A percentile compares a stretch with the other conserved stretches of the same genome.
Conservation (phyloP, 768 basidiomycete genomes). For the Cyathus striatus region DNA sequence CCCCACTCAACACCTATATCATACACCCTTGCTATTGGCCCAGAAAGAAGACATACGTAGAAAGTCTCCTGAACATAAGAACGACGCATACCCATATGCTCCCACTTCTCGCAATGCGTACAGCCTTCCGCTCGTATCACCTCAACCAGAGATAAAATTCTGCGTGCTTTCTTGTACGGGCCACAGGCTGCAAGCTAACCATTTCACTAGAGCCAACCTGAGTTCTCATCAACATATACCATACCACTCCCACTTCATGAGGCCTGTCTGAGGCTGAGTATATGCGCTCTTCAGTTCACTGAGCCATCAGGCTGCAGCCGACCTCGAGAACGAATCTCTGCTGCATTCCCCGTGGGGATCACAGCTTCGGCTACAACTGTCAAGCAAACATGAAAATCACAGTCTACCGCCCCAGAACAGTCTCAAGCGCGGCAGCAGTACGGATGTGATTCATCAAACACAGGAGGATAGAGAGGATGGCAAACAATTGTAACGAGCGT, state of each 20-base stretch:
- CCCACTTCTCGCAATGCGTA: slow-evolving; percentile 19
- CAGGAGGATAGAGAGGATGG: slow-evolving; percentile 4
- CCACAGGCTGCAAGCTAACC: slow-evolving; percentile 18
- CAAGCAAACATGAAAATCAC: slow-evolving; percentile 19
- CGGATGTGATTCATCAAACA: slow-evolving; percentile 9
- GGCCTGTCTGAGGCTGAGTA: no score
- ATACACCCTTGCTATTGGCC: no score
- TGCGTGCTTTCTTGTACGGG: slow-evolving; percentile 26
- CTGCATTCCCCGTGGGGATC: slow-evolving; percentile 38
- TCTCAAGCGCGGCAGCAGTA: neutral
- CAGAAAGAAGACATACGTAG: no score
- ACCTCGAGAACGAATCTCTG: slow-evolving; percentile 58
- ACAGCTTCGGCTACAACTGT: slow-evolving; percentile 27
- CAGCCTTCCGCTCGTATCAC: slow-evolving; percentile 25
- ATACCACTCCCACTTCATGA: no score
- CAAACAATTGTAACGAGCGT: slow-evolving; percentile 7
- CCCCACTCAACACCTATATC: slow-evolving; percentile 10
- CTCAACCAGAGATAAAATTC: slow-evolving; percentile 11
- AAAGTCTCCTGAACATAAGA: slow-evolving; percentile 2
- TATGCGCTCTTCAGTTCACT: slow-evolving; percentile 8
- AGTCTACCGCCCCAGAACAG: neutral
- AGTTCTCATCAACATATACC: slow-evolving; percentile 17
- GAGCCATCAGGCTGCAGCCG: slow-evolving; percentile 14
- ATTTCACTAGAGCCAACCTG: slow-evolving; percentile 12
- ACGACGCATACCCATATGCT: neutral